Evolutionary conservation across 805 yeast genomes (phyloP), one percentile per base, ranked within the genome.

Genomic region (Wickerhamiella nectarea): DNA sequence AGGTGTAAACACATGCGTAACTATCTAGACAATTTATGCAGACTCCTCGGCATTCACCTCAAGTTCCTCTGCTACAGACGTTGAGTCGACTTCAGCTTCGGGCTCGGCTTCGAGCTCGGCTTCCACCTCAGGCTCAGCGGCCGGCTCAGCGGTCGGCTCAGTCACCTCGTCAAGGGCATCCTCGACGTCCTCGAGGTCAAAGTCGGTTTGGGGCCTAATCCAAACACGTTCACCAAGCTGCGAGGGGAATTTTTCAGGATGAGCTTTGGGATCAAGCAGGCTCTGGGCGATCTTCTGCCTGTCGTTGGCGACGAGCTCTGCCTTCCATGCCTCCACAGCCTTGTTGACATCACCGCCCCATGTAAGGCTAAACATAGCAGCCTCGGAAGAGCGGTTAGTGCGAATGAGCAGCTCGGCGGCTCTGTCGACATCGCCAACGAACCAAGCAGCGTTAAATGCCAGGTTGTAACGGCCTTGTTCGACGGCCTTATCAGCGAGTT

Each of bases 391-490:
- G 58, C 94, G 74, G 31, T 74, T 82, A 43, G 84, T 72, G 56
- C 72, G 68, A 38, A 72, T 68, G 53, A 91, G 70, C 50, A 91
- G 66, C 18, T 74, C 72, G 44, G 78, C 69, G 51, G 87, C 80
- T 34, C 70, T 67, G 14, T 66, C 63, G 31, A 75, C 67, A 57
- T 85, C 81, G 33, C 94, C 89, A 25, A 79, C 73, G 44, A 77
- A 67, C 97, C 97, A 91, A 60, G 77, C 76, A 10, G 95, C 80
- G 58, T 83, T 85, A 68, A 86, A 91, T 20, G 97, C 94, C 46
- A 87, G 68, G 61, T 91, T 91, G 63, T 76, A 83, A 59, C 80
- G 80, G 39, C 96, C 96, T 36, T 67, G 70, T n/a, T 60, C 65
- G 52, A 72, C 76, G 39, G 95, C 87, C 38, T 65, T 63, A 44